Evolutionary conservation across 345 rosid species (phyloP), one percentile per base, ranked within the genome.

Genomic region (Gossypium australe): DNA sequence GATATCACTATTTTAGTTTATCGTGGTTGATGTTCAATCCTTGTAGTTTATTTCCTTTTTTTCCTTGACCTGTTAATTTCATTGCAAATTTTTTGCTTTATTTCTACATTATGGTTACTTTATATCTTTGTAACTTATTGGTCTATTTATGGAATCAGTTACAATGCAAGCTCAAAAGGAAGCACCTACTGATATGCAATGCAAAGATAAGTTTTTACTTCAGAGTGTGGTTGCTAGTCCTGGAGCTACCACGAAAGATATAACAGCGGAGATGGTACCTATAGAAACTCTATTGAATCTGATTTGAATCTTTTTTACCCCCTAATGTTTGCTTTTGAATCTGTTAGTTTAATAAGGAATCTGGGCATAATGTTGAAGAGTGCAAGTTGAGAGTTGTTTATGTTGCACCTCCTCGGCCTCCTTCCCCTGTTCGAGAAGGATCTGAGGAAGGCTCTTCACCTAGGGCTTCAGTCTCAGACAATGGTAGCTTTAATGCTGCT

Each of bases 131-230:
- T 76, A 49, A 56, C 20, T 72, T 70, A 43, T 56, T 81, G 73
- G 71, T 65, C 48, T 62, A 63, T 61, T 75, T 71, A n/a, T 73
- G 25, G 13, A 53, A 64, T 53, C 72, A 94, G 98, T 94, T 72
- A 94, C 98, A 67, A 91, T 94, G 95, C 98, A 94, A 90, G 95
- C 96, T 12, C 98, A 94, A 77, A 92, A 87, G 86, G 97, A 90
- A 85, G 81, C 85, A 24, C 92, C 97, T 2, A 73, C 58, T 22
- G 96, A 92, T 79, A 82, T 90, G 96, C 94, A 91, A 83, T 94
- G 98, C 79, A 94, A 86, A 85, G 97, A 94, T 77, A 91, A 90
- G 90, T 88, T 94, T 76, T 81, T 94, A 74, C 92, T 94, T 78
- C 98, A 87, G 73, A 82, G 90, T 82, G 97, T 85, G 6, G 84